These are phyloP conservation scores for Vitis hybrid DNA, from an alignment of 177 flowering plant species.

Conservation along the genomic window DNA sequence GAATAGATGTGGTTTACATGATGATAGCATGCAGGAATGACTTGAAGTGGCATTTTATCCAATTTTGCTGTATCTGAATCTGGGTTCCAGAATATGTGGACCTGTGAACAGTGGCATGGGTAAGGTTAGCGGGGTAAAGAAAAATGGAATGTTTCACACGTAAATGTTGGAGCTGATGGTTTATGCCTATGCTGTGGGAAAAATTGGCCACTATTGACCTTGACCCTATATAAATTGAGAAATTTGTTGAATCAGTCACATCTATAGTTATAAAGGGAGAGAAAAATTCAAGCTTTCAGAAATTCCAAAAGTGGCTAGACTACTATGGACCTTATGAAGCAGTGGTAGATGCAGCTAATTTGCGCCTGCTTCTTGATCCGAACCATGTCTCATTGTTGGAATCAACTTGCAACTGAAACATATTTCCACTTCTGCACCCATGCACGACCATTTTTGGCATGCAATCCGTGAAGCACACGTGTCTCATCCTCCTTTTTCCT, in stretches of 20 bases:
- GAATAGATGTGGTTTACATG: no score
- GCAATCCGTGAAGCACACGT: no score
- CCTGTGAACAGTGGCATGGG: constrained; percentile 91
- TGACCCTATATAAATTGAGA: constrained; percentile 83
- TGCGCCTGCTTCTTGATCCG: constrained; percentile 35
- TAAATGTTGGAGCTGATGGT: constrained; percentile 61
- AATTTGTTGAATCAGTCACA: constrained; percentile 81
- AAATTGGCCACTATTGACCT: constrained; percentile 69
- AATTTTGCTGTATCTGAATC: no score
- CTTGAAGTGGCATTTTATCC: no score
- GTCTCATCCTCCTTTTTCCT: no score
- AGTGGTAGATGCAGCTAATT: constrained; percentile 88
- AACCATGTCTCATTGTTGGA: no score
- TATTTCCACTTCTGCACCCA: no score
- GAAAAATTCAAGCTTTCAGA: constrained; percentile 64
- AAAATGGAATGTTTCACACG: constrained; percentile 53
- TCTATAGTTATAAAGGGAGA: constrained; percentile 71
- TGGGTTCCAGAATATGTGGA: no score
- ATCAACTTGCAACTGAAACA: no score
- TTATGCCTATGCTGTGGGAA: constrained; percentile 69
- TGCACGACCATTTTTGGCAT: no score
- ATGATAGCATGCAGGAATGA: no score
- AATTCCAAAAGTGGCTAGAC: constrained; percentile 88
- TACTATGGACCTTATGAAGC: constrained; percentile 91
- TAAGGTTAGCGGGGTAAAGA: constrained; percentile 86